Base-by-base conservation (phyloP, 768 basidiomycete species). In the Phallus indusiatus region DNA sequence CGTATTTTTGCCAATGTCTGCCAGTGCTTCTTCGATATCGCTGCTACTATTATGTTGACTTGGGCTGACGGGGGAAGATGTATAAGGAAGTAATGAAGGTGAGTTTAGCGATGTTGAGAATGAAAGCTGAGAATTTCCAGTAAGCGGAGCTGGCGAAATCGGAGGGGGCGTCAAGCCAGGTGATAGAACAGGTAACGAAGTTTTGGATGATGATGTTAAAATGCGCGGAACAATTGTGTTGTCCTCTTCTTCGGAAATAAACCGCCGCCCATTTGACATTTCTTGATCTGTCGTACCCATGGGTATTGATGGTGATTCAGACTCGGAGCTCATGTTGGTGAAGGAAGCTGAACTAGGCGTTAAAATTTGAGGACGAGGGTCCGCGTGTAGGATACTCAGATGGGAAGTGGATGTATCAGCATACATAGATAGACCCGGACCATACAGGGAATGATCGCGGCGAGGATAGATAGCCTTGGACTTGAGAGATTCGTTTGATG, bases 1-100 rank as follows among this genome's bases (percentile, higher is more conserved):
- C 60, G 77, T 78, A 36, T 83, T 83, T 10, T 78, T 88, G 63
- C 89, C 87, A 7, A 88, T 90, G 54, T 88, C 81, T 65, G 89
- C 88, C 62, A 33, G 33, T 21, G 33, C 55, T 24, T 56, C 54
- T 11, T 28, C 54, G 18, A 55, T 18, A 42, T 28, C 36, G 14
- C 22, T 22, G 36, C 54, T 46, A 24, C 47, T 48, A 56, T 21
- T 48, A 56, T 21, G 47, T 9, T 46, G 18, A 22, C 24, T 47
- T 7, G 37, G 35, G 9, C 21, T 33, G 20, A 20, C 17, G 6
- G 24, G 24, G 14, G 57, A 47, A 12, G 50, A n/a, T 18, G 36
- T 35, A 50, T 59, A 59, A 36, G 57, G 49, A 18, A 59, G 48
- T 24, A 35, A 49, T 6, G 49, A 35, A 9, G 57, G 57, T 14